Base-by-base conservation (phyloP, 768 basidiomycete species). In the Trametes maxima region DNA sequence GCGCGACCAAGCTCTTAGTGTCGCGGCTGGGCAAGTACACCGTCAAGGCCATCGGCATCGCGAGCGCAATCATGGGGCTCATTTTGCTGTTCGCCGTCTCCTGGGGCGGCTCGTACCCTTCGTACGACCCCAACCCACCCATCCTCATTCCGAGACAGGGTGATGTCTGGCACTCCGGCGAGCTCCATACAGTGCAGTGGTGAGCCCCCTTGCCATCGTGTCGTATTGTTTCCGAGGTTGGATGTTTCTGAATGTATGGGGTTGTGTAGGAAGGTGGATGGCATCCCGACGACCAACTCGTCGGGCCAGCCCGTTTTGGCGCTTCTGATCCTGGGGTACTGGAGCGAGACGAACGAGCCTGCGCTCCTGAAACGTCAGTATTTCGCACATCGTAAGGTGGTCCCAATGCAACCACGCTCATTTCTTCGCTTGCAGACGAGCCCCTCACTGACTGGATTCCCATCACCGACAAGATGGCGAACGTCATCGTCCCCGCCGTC, bases 91-190 rank as follows among this genome's bases (percentile, higher is more conserved):
- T 54, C 57, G 42, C 54, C 21, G 50, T 50, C 10, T 57, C 62
- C 16, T 47, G 57, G 42, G 62, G 62, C 24, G 54, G 57, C 17
- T 42, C 49, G 39, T 64, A 50, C 33, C 62, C 62, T 17, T 53
- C 52, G 11, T 47, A 54, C 42, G 43, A 59, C 40, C 62, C 54
- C 12, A 54, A 45, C 14, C 40, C 57, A 3, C 46, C 44, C 1
- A 46, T 64, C 36, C 48, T 64, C 37, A 49, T 43, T 12, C 62
- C 62, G 22, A 54, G 49, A n/a, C 49, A 54, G 43, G 62, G 57
- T 5, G 62, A 64, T 13, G 54, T 56, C 10, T 64, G 62, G 62
- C 53, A 59, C 17, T 57, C 59, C n/a, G 62, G 62, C 12, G 62
- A 59, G 53, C 12, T 59, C 42, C 62, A 56, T 39, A 64, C 57